Evolutionary conservation across 2,329 filamentous ascomycete species (phyloP).

Genomic region (Penicillium sp.): DNA sequence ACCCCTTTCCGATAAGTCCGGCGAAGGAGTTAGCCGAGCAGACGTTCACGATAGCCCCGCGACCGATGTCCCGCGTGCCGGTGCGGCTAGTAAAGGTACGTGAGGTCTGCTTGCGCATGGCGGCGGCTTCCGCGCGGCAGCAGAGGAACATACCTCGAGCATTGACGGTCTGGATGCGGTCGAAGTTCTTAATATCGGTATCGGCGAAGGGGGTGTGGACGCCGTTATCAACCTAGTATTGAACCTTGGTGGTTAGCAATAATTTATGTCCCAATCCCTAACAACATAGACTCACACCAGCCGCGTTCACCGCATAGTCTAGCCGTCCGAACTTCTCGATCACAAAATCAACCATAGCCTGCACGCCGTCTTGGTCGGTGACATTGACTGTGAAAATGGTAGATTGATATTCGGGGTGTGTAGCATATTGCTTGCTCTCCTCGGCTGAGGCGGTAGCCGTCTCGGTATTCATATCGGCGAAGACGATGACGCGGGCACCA

Average conservation of each 20-base stretch:
- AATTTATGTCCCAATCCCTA: background rate
- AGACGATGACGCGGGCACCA: background rate
- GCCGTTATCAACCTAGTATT: background rate
- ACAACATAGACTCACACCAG: background rate
- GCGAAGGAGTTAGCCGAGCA: background rate
- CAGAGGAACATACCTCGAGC: background rate
- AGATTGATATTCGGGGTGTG: background rate
- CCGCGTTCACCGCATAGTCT: background rate
- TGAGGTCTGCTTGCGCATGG: background rate
- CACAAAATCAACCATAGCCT: background rate
- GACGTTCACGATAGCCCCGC: background rate
- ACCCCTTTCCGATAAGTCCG: background rate
- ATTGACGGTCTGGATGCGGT: background rate
- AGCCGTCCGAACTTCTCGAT: background rate
- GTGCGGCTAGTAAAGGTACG: background rate
- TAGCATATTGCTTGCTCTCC: background rate
- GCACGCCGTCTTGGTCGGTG: background rate
- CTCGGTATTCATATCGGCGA: background rate
- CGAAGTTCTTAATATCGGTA: background rate
- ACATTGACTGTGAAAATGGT: background rate
- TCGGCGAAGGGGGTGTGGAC: background rate
- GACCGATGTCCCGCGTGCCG: background rate
- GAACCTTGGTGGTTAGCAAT: background rate
- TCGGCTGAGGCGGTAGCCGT: background rate
- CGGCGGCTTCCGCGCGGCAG: background rate